These are phyloP conservation scores for Scenedesmus sp. DNA, from an alignment of 163 green algal genomes.

Conservation along the genomic window DNA sequence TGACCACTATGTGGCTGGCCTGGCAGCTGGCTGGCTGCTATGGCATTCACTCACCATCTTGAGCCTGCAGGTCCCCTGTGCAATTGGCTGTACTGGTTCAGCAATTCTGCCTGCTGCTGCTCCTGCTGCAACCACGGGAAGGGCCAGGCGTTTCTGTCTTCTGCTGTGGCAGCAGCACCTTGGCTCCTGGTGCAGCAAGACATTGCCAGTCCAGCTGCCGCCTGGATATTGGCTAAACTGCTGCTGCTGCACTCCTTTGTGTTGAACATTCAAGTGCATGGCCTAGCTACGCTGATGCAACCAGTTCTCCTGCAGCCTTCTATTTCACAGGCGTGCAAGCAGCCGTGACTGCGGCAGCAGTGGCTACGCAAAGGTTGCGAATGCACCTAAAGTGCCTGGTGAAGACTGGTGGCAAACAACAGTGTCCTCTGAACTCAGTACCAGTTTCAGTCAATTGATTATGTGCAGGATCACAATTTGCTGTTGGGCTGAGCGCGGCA, in stretches of 20 bases:
- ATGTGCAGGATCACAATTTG: neutral
- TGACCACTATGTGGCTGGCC: neutral
- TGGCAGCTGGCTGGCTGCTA: neutral
- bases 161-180: neutral
- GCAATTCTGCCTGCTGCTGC: neutral
- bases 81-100: neutral
- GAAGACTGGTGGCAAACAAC: no score
- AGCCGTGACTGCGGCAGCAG: neutral
- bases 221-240: neutral
- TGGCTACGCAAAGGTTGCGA: neutral
- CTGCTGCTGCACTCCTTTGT: neutral
- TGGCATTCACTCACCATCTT: conserved; percentile 18
- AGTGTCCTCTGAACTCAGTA: no score
- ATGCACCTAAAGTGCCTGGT: neutral
- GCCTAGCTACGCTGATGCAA: neutral
- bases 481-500: neutral
- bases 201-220: neutral
- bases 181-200: neutral
- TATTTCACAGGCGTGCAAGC: neutral
- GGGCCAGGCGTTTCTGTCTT: neutral
- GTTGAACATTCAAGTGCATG: neutral
- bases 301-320: neutral
- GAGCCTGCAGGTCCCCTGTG: conserved; percentile 17
- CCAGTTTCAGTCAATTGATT: no score
- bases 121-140: neutral